Evolutionary conservation across 345 rosid genomes (phyloP).

Genomic region (Populus alba): DNA sequence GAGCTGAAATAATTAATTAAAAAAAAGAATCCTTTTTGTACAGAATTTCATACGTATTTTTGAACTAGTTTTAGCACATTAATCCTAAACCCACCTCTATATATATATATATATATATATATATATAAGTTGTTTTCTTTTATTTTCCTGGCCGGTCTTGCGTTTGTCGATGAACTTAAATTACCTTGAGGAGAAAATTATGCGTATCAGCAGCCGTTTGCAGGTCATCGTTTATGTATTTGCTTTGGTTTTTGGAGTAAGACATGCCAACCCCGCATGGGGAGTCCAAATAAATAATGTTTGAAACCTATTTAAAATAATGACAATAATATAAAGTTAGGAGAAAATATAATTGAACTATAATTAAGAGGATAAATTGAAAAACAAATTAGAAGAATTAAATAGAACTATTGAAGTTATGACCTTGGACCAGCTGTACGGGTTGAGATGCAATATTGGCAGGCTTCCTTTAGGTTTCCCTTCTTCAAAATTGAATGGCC

Average conservation of each 20-base stretch:
- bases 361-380: too few relatives aligned
- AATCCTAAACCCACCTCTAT: not conserved
- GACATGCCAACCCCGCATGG: constrained; percentile 60
- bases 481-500: constrained; percentile 48
- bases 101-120: too few relatives aligned
- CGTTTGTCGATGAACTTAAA: not conserved
- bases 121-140: too few relatives aligned
- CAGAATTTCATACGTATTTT: too few relatives aligned
- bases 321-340: too few relatives aligned
- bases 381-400: too few relatives aligned
- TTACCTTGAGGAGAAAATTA: constrained; percentile 52
- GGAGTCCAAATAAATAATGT: constrained; percentile 55
- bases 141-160: too few relatives aligned
- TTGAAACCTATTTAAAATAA: constrained; percentile 41
- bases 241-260: constrained; percentile 31
- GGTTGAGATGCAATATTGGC: constrained; percentile 51
- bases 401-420: not conserved
- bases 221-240: constrained; percentile 37
- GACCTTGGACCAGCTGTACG: constrained; percentile 54
- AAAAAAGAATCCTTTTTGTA: not conserved
- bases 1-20: not conserved
- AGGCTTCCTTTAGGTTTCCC: constrained; percentile 23
- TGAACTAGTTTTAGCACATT: too few relatives aligned
- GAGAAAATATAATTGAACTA: too few relatives aligned
- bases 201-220: constrained; percentile 49